phyloP scores from a whole-genome alignment of 768 basidiomycete genomes.

The Suillus hirtellus region DNA sequence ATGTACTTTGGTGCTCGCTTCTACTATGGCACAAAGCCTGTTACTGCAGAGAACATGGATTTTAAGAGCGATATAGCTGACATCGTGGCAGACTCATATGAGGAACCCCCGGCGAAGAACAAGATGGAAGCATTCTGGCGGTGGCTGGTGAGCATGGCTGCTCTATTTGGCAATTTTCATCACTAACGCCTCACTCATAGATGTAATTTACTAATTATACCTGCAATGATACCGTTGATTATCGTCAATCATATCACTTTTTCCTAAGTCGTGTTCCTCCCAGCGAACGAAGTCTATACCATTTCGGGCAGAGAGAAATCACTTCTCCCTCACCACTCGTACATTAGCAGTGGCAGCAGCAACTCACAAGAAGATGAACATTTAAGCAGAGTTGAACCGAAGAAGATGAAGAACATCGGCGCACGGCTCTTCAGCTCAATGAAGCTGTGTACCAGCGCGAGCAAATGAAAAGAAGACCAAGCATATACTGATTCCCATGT shows the following conservation, averaged over 20 bases:
- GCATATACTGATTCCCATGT: too few relatives aligned
- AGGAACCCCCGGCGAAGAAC: constrained; percentile 72
- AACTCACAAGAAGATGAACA: too few relatives aligned
- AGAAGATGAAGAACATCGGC: too few relatives aligned
- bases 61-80: constrained; percentile 70
- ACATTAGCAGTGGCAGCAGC: too few relatives aligned
- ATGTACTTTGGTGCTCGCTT: constrained; percentile 64
- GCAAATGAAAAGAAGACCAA: too few relatives aligned
- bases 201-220: constrained; percentile 2
- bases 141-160: constrained; percentile 62
- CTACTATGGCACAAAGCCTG: constrained; percentile 30
- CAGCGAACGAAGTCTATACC: too few relatives aligned
- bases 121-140: constrained; percentile 70
- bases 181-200: constrained; percentile 1
- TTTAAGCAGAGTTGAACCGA: too few relatives aligned
- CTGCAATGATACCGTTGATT: not conserved
- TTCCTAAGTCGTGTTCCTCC: not conserved
- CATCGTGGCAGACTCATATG: constrained; percentile 69
- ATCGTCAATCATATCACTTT: not conserved
- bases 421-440: too few relatives aligned
- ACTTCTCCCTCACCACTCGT: too few relatives aligned
- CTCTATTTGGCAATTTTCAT: not conserved
- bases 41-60: constrained; percentile 72
- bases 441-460: too few relatives aligned
- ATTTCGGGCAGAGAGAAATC: too few relatives aligned